Conservation (phyloP, 2,329 filamentous ascomycete species). For the Penicillium sp. region DNA sequence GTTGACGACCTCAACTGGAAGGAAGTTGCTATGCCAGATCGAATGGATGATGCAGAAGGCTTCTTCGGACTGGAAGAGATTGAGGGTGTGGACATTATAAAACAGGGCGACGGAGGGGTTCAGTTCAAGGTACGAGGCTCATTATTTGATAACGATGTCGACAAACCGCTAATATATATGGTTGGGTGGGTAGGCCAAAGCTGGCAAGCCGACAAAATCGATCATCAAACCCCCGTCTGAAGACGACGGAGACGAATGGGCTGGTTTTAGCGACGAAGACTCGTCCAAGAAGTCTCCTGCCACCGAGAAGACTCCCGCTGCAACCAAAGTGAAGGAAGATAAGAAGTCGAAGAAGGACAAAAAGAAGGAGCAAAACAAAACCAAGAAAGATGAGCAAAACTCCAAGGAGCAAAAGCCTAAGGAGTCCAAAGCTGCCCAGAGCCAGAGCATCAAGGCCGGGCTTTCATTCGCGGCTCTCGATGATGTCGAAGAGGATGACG, state of each 20-base stretch:
- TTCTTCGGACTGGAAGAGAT: constrained; percentile 90
- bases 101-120: constrained; percentile 47
- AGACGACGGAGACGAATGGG: constrained; percentile 50
- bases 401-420: constrained; percentile 13
- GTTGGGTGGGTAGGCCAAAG: constrained; percentile 25
- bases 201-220: constrained; percentile 28
- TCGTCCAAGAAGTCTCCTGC: constrained; percentile 15
- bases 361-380: constrained; percentile 13
- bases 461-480: constrained; percentile 34
- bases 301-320: constrained; percentile 5
- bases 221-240: constrained; percentile 21
- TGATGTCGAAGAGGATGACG: constrained; percentile 45
- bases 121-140: constrained; percentile 34
- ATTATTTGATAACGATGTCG: not conserved
- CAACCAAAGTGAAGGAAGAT: constrained; percentile 13
- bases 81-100: constrained; percentile 78
- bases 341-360: constrained; percentile 18
- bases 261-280: constrained; percentile 54
- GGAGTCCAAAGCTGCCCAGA: constrained; percentile 28
- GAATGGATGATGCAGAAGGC: constrained; percentile 79
- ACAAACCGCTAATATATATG: not conserved
- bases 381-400: constrained; percentile 24
- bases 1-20: constrained; percentile 54
- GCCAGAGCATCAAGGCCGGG: constrained; percentile 24
- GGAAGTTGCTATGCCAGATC: constrained; percentile 60